Base-by-base conservation (phyloP, 345 rosid genomes). In the Microcos paniculata region DNA sequence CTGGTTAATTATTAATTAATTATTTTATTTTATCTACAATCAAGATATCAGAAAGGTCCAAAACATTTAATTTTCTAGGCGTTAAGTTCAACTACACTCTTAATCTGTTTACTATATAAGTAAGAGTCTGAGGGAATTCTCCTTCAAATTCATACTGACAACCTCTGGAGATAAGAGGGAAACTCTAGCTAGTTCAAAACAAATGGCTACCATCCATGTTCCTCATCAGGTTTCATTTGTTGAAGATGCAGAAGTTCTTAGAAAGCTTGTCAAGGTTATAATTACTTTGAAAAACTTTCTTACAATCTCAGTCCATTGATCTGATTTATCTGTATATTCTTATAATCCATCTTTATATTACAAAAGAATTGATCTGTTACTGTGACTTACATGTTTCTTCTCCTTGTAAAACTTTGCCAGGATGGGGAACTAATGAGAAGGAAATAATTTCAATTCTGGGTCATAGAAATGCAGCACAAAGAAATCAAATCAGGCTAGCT, bases 381-480 rank as follows among this genome's bases (percentile, higher is more conserved):
- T 68, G 19, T 11, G 1, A 49, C 16, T 33, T 62, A 8, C 10
- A 8, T 57, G 21, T 33, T 28, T 6, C 24, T 73, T 45, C 4
- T 49, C 13, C 26, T 31, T 45, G 12, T 62, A 15, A 48, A 89
- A n/a, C n/a, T n/a, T n/a, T n/a, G n/a, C n/a, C n/a, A n/a, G 90
- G 90, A 23, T 89, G 89, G 89, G 90, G 89, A 33, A 89, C 88
- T 1, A 55, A 85, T 70, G 90, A 87, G 85, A 85, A 82, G 82
- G 78, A 77, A 9, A 45, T 89, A 53, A 82, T 87, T 48, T 13
- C 75, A 19, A 77, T 89, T 51, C 83, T 89, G 65, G 90, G 82
- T 10, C 90, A 84, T 48, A 80, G 92, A 80, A 85, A 79, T 78
- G 88, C 90, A 57, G 81, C 82, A 40, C 92, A 89, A 53, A 84